Conservation (phyloP, 352 stramenopile species). For the Achlya hypogyna region DNA sequence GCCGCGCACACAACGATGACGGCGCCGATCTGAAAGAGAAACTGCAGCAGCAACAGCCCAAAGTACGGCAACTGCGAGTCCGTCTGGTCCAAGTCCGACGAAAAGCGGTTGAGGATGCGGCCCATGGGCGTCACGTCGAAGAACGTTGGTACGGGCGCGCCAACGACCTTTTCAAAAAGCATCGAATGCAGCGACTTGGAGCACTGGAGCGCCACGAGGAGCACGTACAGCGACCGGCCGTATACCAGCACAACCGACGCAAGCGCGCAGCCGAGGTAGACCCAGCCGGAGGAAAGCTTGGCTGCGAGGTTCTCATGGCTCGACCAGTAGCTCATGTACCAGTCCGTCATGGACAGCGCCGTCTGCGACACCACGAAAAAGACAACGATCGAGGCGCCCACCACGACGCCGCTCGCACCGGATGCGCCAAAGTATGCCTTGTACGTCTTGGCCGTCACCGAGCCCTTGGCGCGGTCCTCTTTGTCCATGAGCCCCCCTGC, state of each 20-base stretch:
- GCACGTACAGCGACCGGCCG: conserved; percentile 24
- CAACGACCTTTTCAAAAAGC: conserved; percentile 7
- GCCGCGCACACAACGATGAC: conserved; percentile 34
- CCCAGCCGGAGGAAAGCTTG: neutral
- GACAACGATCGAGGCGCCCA: neutral
- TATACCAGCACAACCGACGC: conserved; percentile 21
- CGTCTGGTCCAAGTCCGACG: conserved; percentile 7
- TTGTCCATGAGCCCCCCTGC: conserved; percentile 9
- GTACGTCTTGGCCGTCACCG: conserved; percentile 10
- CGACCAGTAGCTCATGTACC: conserved; percentile 20
- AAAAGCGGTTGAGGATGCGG: conserved; percentile 55
- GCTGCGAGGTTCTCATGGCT: neutral
- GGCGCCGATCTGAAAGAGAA: conserved; percentile 35
- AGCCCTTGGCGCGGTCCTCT: conserved; percentile 12
- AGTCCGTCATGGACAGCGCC: conserved; percentile 6
- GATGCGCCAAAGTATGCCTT: conserved; percentile 16
- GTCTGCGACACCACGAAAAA: conserved; percentile 10
- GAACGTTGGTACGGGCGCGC: conserved; percentile 16
- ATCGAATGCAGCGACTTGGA: conserved; percentile 1
- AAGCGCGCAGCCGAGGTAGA: neutral
- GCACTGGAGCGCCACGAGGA: conserved; percentile 9
- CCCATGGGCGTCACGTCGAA: conserved; percentile 30
- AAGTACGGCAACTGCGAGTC: conserved; percentile 12
- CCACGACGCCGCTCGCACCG: neutral
- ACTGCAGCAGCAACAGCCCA: conserved; percentile 35